Conservation (phyloP, 2,329 filamentous ascomycete genomes). For the Fusarium floridanum region DNA sequence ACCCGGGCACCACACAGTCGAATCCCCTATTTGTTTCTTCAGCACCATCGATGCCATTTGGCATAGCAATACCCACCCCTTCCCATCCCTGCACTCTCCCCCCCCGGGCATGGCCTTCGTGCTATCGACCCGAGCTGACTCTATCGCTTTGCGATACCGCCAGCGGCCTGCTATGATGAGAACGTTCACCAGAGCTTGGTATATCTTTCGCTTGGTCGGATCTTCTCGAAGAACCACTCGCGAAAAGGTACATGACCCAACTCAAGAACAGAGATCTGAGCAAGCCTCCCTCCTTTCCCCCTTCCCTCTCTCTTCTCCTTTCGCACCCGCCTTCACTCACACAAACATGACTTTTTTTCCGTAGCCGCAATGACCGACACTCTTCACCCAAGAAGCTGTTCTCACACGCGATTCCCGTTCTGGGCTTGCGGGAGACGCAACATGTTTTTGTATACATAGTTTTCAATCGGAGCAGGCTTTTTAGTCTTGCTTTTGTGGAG, state of each 20-base stretch:
- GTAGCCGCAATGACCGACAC: constrained; percentile 56
- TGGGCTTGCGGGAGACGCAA: constrained; percentile 34
- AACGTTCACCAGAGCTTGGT: constrained; percentile 43
- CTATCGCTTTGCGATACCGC: not conserved
- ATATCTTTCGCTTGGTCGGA: constrained; percentile 32
- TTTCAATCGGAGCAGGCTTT: constrained; percentile 68
- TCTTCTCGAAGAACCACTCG: constrained; percentile 27
- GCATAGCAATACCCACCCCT: not conserved
- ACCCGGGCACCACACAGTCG: not conserved
- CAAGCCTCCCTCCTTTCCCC: constrained; percentile 44
- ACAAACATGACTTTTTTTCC: constrained; percentile 17
- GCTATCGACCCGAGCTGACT: not conserved
- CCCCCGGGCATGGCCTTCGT: not conserved
- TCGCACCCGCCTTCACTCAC: not conserved
- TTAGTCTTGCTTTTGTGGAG: constrained; percentile 9
- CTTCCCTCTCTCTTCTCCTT: not conserved
- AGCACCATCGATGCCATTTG: not conserved
- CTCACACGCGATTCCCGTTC: constrained; percentile 6
- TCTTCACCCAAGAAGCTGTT: constrained; percentile 35
- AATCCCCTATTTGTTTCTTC: not conserved
- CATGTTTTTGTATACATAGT: constrained; percentile 58
- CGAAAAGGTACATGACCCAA: constrained; percentile 38
- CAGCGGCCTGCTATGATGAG: constrained; percentile 42
- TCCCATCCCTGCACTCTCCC: not conserved
- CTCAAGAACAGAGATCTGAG: constrained; percentile 67